Evolutionary conservation across 306 rosid genomes (phyloP), one percentile per base, ranked within the genome.

Genomic region (Nissolia schottii): DNA sequence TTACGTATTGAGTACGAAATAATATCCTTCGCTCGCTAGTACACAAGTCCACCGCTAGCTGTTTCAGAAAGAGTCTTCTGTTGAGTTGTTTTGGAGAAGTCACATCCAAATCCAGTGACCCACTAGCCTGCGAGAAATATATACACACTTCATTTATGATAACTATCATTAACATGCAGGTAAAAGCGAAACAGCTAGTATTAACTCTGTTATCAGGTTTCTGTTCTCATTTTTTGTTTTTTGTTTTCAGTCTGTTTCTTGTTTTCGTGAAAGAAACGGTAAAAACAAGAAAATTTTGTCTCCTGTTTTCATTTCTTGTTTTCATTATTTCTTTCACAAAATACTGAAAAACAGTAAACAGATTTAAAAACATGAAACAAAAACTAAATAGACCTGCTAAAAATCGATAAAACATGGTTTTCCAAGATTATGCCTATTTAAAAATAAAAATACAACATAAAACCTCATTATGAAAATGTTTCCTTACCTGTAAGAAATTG

Each of bases 81-180:
- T 91, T 94, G 64, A 91, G 95, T 78, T 85, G 96, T 81, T 91
- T 91, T 1, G 98, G 98, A 59, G 95, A 94, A 34, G 98, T 86
- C 77, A 94, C 89, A 22, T 94, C 97, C 77, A 94, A 83, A 80
- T 94, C 96, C 82, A 91, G 86, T 25, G 98, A 80, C 80, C 98
- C 98, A 87, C 98, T 91, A 77, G 67, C 91, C 98, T 91, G 86
- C 67, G 18, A 79, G 70, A 71, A 74, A 64, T 56, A 38, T 49
- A 55, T 10, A 28, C 63, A 40, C n/a, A 57, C 15, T 55, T 69
- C 63, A 53, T 67, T 32, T 7, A 49, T 58, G 34, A 66, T 49
- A 71, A 3, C 3, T 59, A 14, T 35, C 22, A 45, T 31, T 58
- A 31, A n/a, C 23, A 48, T 57, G 40, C 72, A 51, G 54, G 43